Percentiles rank a stretch among this genome's conserved stretches.
Conservation (phyloP, 2,329 filamentous ascomycete genomes). For the Arachnopeziza araneosa region DNA sequence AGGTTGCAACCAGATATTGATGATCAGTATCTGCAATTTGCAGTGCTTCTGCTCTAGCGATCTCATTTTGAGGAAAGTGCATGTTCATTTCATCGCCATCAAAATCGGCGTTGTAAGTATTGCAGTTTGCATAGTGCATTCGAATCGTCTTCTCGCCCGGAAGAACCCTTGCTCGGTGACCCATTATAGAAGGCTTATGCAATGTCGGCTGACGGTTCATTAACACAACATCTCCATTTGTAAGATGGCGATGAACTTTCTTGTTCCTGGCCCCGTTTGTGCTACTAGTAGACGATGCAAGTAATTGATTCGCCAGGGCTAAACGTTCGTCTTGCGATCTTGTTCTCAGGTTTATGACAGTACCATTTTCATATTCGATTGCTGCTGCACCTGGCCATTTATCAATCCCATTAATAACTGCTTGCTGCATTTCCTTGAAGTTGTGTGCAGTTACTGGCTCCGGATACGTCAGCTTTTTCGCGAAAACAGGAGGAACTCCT, state of each 20-base stretch:
- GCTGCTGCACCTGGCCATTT: constrained; percentile 93
- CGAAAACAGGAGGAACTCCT: constrained; percentile 96
- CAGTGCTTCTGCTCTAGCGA: constrained; percentile 86
- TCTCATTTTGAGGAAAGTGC: constrained; percentile 97
- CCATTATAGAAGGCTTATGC: constrained; percentile 99
- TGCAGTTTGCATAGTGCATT: constrained; percentile 99
- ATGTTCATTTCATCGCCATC: constrained; percentile 99
- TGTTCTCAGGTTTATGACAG: constrained; percentile 78
- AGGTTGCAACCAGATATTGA: constrained; percentile 91
- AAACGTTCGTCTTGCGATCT: constrained; percentile 86
- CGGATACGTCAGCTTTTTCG: constrained; percentile 90
- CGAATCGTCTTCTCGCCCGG: constrained; percentile 95
- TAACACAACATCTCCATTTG: constrained; percentile 92
- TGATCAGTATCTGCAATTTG: constrained; percentile 95
- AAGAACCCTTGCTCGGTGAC: constrained; percentile 84
- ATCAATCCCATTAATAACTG: constrained; percentile 88
- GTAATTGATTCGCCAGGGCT: constrained; percentile 85
- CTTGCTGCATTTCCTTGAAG: constrained; percentile 90
- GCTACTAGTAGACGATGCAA: constrained; percentile 73
- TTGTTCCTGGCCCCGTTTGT: constrained; percentile 78
- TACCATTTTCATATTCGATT: constrained; percentile 92
- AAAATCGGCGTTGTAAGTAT: constrained; percentile 99
- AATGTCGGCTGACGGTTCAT: constrained; percentile 99
- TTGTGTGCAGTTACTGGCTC: constrained; percentile 98
- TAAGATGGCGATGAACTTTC: constrained; percentile 93